These are phyloP conservation scores for Echinosophora koreensis DNA, from an alignment of 306 rosid species.

Conservation along the genomic window DNA sequence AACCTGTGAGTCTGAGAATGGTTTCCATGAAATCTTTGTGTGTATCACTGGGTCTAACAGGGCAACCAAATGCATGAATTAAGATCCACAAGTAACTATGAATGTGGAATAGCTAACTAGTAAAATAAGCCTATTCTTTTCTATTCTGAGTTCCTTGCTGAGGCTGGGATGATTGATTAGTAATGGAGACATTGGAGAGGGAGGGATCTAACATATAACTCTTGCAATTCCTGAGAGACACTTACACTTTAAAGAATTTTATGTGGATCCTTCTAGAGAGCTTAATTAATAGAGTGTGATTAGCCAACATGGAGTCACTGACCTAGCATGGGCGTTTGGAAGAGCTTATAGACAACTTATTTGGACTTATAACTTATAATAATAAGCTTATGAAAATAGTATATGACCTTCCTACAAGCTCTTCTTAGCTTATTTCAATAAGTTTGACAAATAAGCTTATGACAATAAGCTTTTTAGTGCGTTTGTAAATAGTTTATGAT, in stretches of 20 bases:
- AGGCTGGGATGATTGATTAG: background rate
- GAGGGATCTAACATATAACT: background rate
- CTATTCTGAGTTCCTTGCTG: background rate
- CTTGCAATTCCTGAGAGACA: background rate
- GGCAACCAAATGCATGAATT: constrained; percentile 11
- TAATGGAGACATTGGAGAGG: background rate
- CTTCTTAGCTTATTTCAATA: too few species aligned
- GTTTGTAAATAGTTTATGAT: too few species aligned
- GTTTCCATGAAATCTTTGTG: background rate
- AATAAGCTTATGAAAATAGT: too few species aligned
- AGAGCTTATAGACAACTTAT: too few species aligned
- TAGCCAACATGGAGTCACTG: too few species aligned
- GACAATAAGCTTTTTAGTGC: too few species aligned
- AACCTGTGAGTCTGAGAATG: constrained; percentile 13
- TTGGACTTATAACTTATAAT: too few species aligned
- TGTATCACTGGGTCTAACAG: background rate
- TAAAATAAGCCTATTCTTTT: background rate
- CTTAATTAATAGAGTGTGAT: too few species aligned
- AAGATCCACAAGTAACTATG: background rate
- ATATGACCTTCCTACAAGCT: too few species aligned
- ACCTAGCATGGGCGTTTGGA: too few species aligned
- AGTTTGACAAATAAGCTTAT: too few species aligned
- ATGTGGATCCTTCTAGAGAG: background rate
- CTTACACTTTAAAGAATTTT: background rate
- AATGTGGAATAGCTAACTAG: background rate